Conservation (phyloP, 805 yeast species). For the Groenewaldozyma tartarivorans region DNA sequence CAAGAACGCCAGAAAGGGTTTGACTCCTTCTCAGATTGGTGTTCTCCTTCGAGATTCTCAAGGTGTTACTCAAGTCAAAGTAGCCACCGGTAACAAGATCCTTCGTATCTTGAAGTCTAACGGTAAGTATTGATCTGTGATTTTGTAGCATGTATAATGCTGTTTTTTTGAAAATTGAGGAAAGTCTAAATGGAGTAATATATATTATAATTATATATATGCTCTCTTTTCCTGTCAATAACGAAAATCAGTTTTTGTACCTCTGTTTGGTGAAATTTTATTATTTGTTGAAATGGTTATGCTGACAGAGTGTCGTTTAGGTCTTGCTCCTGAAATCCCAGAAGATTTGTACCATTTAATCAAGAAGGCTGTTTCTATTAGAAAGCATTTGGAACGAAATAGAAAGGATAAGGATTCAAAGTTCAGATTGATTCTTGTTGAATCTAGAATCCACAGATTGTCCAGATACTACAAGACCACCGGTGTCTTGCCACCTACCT, state of each 20-base stretch:
- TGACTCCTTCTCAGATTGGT: conserved; percentile 99
- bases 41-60: conserved; percentile 99
- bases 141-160: not conserved
- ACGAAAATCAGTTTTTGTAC: conserved; percentile 12
- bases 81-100: conserved; percentile 98
- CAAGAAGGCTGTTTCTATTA: conserved; percentile 99
- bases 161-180: no score
- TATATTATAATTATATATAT: no score
- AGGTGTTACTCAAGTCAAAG: conserved; percentile 97
- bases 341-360: conserved; percentile 98
- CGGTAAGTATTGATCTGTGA: conserved; percentile 42
- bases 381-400: conserved; percentile 99
- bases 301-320: conserved; percentile 28
- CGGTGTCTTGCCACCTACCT: conserved; percentile 98
- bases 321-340: conserved; percentile 98
- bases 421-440: conserved; percentile 99
- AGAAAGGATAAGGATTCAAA: conserved; percentile 99
- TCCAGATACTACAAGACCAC: conserved; percentile 99
- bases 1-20: conserved; percentile 99
- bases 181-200: no score
- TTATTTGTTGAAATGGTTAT: conserved; percentile 4
- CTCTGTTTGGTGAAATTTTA: conserved; percentile 28
- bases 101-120: conserved; percentile 97
- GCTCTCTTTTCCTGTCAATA: not conserved
- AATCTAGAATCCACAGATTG: conserved; percentile 99